phyloP scores from a whole-genome alignment of 2,329 filamentous ascomycete genomes.

The Fusarium metavorans region DNA sequence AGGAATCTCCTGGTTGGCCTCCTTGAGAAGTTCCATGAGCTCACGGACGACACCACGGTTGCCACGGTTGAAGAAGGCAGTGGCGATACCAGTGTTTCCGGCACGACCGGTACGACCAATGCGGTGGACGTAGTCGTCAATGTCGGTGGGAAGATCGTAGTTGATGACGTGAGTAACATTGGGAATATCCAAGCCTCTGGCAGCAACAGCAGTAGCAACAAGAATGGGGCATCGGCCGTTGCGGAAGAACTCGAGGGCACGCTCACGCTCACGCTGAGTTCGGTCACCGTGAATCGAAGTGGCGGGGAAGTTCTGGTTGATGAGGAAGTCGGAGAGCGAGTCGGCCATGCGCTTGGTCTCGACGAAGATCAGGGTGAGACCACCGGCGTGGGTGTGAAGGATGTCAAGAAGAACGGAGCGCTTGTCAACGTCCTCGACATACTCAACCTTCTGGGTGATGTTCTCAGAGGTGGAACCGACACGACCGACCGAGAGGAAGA shows the following conservation, averaged over 20 bases:
- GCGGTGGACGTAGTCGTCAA: constrained; percentile 98
- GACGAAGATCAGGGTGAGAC: constrained; percentile 96
- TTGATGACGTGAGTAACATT: constrained; percentile 98
- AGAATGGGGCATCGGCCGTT: constrained; percentile 95
- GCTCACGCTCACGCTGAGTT: constrained; percentile 98
- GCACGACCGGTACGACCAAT: constrained; percentile 99
- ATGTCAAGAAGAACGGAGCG: constrained; percentile 97
- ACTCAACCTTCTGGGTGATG: constrained; percentile 99
- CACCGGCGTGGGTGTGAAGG: constrained; percentile 90
- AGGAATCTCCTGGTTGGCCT: constrained; percentile 97
- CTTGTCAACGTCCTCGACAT: constrained; percentile 97
- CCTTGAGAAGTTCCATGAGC: constrained; percentile 96
- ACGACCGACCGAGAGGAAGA: constrained; percentile 98
- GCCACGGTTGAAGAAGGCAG: constrained; percentile 99
- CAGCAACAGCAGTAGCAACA: constrained; percentile 96
- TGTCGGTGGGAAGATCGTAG: constrained; percentile 98
- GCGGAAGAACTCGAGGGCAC: constrained; percentile 97
- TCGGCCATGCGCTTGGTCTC: constrained; percentile 99
- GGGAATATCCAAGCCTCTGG: constrained; percentile 89
- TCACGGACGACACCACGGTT: constrained; percentile 98
- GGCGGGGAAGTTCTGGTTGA: constrained; percentile 98
- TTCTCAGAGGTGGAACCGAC: constrained; percentile 99
- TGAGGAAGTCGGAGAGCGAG: constrained; percentile 95
- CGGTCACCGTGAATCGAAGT: constrained; percentile 99
- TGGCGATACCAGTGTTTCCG: constrained; percentile 97